These are phyloP conservation scores for Chytriomyces hyalinus DNA, from an alignment of 192 early-diverging fungal genomes.

Conservation along the genomic window DNA sequence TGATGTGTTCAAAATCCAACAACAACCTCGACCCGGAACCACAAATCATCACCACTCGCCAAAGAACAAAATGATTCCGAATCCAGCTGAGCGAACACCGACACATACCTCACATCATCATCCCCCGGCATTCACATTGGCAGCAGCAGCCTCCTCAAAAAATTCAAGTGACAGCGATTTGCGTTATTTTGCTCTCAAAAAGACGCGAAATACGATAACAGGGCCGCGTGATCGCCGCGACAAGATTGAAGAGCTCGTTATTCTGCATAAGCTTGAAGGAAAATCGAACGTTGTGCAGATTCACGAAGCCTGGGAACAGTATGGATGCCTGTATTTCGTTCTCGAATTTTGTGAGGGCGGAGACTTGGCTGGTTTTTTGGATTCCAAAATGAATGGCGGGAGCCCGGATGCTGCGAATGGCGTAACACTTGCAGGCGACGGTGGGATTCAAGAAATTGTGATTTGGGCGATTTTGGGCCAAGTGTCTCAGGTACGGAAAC, in stretches of 20 bases:
- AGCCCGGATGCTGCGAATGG: too few species aligned
- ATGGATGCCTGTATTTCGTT: slow-evolving; percentile 84
- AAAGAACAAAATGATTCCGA: neutral
- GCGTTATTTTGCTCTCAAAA: slow-evolving; percentile 80
- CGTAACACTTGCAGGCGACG: slow-evolving; percentile 24
- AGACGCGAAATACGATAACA: slow-evolving; percentile 67
- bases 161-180: neutral
- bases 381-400: slow-evolving; percentile 35
- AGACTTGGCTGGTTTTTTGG: slow-evolving; percentile 48
- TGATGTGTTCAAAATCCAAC: slow-evolving; percentile 77
- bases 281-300: slow-evolving; percentile 72
- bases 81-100: neutral
- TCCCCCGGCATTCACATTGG: neutral
- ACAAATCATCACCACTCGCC: slow-evolving; percentile 5
- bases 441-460: slow-evolving; percentile 59
- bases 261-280: slow-evolving; percentile 71
- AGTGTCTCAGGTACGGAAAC: slow-evolving; percentile 52
- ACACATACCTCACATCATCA: slow-evolving; percentile 5
- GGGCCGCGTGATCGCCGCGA: slow-evolving; percentile 71
- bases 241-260: slow-evolving; percentile 81
- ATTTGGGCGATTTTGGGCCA: slow-evolving; percentile 78
- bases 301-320: slow-evolving; percentile 89
- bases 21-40: slow-evolving; percentile 57
- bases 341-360: slow-evolving; percentile 86
- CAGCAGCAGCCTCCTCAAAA: neutral